Base-by-base conservation (phyloP, 2,329 filamentous ascomycete species). In the Ophiostoma novo-ulmi region DNA sequence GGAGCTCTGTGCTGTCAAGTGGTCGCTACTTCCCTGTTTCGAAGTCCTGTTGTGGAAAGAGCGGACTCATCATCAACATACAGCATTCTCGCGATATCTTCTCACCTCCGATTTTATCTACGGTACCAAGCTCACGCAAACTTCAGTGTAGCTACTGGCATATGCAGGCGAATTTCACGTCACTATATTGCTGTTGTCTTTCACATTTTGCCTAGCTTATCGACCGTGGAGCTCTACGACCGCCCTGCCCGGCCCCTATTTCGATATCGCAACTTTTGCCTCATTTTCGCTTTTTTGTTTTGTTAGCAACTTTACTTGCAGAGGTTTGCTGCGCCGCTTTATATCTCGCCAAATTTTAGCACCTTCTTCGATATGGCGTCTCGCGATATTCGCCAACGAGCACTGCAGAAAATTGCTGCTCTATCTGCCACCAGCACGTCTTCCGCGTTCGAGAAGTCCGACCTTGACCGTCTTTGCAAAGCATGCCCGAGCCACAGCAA, bases 331-430 rank as follows among this genome's bases (percentile, higher is more conserved):
- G 11, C 44, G 14, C 14, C 17, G 1, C 14, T 48, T n/a, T 7
- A n/a, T 17, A 17, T 5, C 14, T 35, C 22, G 10, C 17, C 35
- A 22, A 11, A 4, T 3, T 39, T 39, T 10, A 36, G 22, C 64
- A 26, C 31, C 14, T 17, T n/a, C 39, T 17, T 48, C 67, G 41
- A 20, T 13, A 78, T 70, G 72, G 86, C 86, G 80, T 80, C 83
- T 73, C 83, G 84, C 77, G 82, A 87, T 75, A 84, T 90, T 73
- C 87, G 88, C 77, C 85, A 85, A 73, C 83, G 83, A 77, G 88
- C 88, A 74, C 81, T 90, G 71, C 82, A 89, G 79, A 89, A 88
- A 80, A 89, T 90, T 74, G 88, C 88, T 61, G 82, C 84, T 65
- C 82, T 90, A 70, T 89, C 88, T 17, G 86, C 87, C 38, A 81